phyloP scores from a whole-genome alignment of 2,329 filamentous ascomycete species.

The Hypomyces rosellus region DNA sequence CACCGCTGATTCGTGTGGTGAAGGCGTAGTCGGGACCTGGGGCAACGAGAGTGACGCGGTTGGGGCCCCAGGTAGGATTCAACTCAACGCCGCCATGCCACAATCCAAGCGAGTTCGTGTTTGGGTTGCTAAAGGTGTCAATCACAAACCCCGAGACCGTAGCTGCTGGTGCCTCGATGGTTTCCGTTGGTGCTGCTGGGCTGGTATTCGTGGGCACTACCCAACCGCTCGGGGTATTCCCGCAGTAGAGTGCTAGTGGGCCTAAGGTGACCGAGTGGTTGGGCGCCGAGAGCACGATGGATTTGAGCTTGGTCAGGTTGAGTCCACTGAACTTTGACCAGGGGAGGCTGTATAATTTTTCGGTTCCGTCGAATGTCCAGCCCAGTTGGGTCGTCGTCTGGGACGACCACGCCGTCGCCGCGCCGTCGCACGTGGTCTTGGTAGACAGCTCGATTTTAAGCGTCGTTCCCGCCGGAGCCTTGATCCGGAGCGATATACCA shows the following conservation, averaged over 20 bases:
- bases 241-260: constrained; percentile 54
- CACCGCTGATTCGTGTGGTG: constrained; percentile 47
- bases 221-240: constrained; percentile 42
- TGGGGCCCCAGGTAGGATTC: constrained; percentile 42
- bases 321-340: constrained; percentile 46
- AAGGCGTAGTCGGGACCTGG: constrained; percentile 46
- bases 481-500: constrained; percentile 50
- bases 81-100: constrained; percentile 64
- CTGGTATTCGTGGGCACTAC: constrained; percentile 35
- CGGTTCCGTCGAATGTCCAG: constrained; percentile 55
- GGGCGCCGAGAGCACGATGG: constrained; percentile 44
- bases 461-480: constrained; percentile 44
- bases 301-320: constrained; percentile 45
- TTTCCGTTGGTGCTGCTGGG: constrained; percentile 37
- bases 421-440: constrained; percentile 37
- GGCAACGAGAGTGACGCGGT: constrained; percentile 40
- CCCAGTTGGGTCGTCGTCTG: constrained; percentile 44
- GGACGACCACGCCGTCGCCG: constrained; percentile 27
- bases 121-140: constrained; percentile 50
- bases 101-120: constrained; percentile 53
- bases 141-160: constrained; percentile 48
- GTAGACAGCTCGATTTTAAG: constrained; percentile 47
- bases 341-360: constrained; percentile 53
- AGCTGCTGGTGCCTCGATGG: constrained; percentile 43
- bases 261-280: constrained; percentile 44